Conservation (phyloP, 2,329 filamentous ascomycete species). For the Blastomyces gilchristii region DNA sequence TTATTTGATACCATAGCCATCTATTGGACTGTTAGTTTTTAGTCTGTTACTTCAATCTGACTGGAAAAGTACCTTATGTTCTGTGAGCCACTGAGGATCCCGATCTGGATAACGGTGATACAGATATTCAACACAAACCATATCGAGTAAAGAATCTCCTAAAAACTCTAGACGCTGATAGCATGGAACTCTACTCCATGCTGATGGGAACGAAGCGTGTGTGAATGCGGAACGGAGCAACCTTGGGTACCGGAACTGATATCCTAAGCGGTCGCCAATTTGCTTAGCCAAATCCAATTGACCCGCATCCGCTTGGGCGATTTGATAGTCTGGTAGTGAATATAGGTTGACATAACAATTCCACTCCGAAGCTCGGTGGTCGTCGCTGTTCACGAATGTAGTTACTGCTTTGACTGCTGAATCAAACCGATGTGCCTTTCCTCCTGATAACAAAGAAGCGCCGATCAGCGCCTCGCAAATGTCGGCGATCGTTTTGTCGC, state of each 20-base stretch:
- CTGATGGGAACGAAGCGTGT: slow-evolving; percentile 69
- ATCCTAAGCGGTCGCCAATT: slow-evolving; percentile 50
- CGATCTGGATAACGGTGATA: slow-evolving; percentile 66
- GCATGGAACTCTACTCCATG: slow-evolving; percentile 67
- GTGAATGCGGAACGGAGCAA: slow-evolving; percentile 76
- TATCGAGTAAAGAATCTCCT: slow-evolving; percentile 78
- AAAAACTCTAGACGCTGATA: slow-evolving; percentile 91
- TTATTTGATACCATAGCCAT: slow-evolving; percentile 99
- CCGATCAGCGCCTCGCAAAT: slow-evolving; percentile 92
- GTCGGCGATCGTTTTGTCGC: slow-evolving; percentile 85
- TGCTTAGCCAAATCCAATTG: slow-evolving; percentile 59
- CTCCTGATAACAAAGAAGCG: slow-evolving; percentile 56
- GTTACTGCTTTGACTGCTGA: slow-evolving; percentile 50
- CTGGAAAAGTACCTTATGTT: slow-evolving; percentile 61
- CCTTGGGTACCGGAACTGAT: slow-evolving; percentile 63
- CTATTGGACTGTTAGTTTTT: slow-evolving; percentile 19
- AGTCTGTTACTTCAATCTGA: neutral
- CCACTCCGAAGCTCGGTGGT: slow-evolving; percentile 61
- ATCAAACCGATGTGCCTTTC: slow-evolving; percentile 43
- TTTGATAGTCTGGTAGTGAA: slow-evolving; percentile 60
- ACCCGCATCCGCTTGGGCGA: slow-evolving; percentile 48
- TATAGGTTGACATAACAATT: slow-evolving; percentile 64
- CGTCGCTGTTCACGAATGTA: slow-evolving; percentile 53
- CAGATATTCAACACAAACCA: slow-evolving; percentile 72
- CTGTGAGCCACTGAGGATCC: slow-evolving; percentile 92